Percentiles rank a stretch among this genome's conserved stretches.
These are phyloP conservation scores for Stagonosporopsis chrysanthemi DNA, from an alignment of 2,329 filamentous ascomycete species.

Conservation along the genomic window DNA sequence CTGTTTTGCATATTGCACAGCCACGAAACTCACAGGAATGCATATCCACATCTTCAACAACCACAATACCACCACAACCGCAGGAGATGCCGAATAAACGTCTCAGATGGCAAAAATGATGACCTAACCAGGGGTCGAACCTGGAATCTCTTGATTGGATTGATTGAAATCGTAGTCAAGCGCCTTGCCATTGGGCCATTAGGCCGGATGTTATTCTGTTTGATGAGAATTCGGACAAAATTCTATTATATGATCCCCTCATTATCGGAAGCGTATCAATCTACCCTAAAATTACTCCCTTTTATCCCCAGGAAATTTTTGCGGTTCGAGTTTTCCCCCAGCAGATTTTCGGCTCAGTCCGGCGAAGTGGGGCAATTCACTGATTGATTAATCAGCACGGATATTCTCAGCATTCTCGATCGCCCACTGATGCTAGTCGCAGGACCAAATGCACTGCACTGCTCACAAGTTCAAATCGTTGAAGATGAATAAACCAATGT, in stretches of 20 bases:
- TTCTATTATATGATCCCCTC: too few relatives aligned
- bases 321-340: not conserved
- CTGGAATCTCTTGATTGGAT: constrained; percentile 36
- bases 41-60: not conserved
- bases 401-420: not conserved
- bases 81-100: constrained; percentile 4
- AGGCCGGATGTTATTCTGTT: constrained; percentile 17
- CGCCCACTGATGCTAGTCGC: not conserved
- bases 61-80: not conserved
- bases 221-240: not conserved
- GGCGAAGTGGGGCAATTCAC: constrained; percentile 6
- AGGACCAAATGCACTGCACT: too few relatives aligned
- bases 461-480: too few relatives aligned
- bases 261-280: too few relatives aligned
- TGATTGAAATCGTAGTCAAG: constrained; percentile 56
- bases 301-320: too few relatives aligned
- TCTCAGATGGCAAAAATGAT: not conserved
- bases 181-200: constrained; percentile 62
- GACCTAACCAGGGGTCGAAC: constrained; percentile 37
- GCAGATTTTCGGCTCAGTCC: not conserved
- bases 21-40: too few relatives aligned
- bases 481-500: too few relatives aligned
- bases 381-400: not conserved
- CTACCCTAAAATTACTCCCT: too few relatives aligned
- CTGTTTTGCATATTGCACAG: too few relatives aligned